Base-by-base conservation (phyloP, 2,329 filamentous ascomycete genomes). In the Teratosphaeria pseudoeucalypti region DNA sequence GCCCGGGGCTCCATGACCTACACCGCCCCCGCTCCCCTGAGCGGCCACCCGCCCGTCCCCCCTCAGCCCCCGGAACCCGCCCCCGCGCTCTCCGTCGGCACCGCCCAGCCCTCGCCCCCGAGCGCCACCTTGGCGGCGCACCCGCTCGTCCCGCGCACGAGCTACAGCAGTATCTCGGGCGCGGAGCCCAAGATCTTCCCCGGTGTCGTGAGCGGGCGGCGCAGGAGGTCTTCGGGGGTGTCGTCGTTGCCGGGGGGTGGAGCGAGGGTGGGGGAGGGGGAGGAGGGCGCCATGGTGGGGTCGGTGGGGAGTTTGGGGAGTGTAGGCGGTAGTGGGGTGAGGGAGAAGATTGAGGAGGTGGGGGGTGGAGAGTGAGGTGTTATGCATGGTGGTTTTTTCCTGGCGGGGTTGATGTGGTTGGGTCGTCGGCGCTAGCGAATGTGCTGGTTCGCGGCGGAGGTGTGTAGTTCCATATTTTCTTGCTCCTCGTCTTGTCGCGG, bases 141-240 rank as follows among this genome's bases (percentile, higher is more conserved):
- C 23, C 75, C 74, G 72, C 64, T 74, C 14, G 66, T 74, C 7
- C 74, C 78, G 57, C 67, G 71, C 74, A 65, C 71, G 74, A 54
- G 76, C 81, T 61, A 65, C 76, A 58, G 78, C 82, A 64, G 69
- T 84, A 62, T 77, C 29, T 73, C 74, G 32, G 83, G 80, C 3
- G 80, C 77, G 55, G 87, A 90, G 71, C 88, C 87, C 11, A 81
- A 79, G 63, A 84, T 90, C 63, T 88, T 90, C 64, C 88, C 88
- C 0, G 88, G 88, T 0, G 81, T 91, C 34, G 80, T 90, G 11
- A 77, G 75, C 57, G 74, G 76, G 23, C 70, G 73, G 39, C 68
- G 76, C 23, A 70, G 74, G 52, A 71, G 71, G 32, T 56, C 52
- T 10, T 37, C 49, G 7, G 16, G 37, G 1, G 37, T 43, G 10